These are phyloP conservation scores for Aureobasidium lini DNA, from an alignment of 2,329 filamentous ascomycete species.

Conservation along the genomic window DNA sequence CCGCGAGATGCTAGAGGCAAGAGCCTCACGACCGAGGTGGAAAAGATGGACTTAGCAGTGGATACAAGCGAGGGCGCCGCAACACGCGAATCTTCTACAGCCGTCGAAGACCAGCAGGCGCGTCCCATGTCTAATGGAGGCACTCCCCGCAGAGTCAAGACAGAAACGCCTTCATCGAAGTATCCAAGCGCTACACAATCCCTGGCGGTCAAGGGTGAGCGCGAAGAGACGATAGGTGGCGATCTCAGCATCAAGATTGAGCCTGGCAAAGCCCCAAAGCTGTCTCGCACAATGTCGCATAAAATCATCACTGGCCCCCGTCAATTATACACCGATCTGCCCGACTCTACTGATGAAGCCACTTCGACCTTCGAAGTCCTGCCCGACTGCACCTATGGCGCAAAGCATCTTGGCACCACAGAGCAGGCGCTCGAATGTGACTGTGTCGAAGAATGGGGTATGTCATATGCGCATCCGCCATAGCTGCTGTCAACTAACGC, in stretches of 20 bases:
- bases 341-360: conserved; percentile 72
- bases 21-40: conserved; percentile 2
- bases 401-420: conserved; percentile 83
- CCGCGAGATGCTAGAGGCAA: background rate
- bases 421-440: conserved; percentile 95
- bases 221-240: conserved; percentile 51
- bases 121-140: conserved; percentile 17
- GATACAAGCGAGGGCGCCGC: background rate
- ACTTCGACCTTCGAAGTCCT: conserved; percentile 72
- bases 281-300: conserved; percentile 65
- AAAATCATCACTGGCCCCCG: conserved; percentile 58
- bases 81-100: background rate
- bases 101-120: conserved; percentile 1
- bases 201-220: conserved; percentile 31
- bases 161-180: background rate
- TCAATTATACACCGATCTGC: conserved; percentile 63
- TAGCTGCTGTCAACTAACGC: conserved; percentile 26
- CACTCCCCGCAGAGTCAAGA: conserved; percentile 23
- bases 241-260: conserved; percentile 57
- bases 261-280: conserved; percentile 60
- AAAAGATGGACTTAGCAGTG: conserved; percentile 15
- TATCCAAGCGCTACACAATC: conserved; percentile 27
- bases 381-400: conserved; percentile 78
- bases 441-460: conserved; percentile 91
- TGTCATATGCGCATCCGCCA: conserved; percentile 32